Conservation (phyloP, 2,329 filamentous ascomycete genomes). For the Blastomyces parvus region DNA sequence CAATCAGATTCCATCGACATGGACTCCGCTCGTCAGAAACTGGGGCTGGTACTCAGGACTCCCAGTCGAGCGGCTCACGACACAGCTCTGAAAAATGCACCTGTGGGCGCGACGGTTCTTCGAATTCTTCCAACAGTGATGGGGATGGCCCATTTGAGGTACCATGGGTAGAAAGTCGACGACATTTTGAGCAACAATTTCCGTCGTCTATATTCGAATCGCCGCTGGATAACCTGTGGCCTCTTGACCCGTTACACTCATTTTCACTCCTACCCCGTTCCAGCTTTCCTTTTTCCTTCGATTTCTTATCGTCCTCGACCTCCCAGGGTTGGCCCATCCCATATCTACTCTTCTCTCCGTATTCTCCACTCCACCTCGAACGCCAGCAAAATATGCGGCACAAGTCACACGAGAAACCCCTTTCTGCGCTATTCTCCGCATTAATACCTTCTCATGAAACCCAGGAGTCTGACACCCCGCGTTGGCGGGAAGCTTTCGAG, state of each 20-base stretch:
- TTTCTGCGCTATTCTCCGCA: slow-evolving; percentile 30
- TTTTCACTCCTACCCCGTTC: slow-evolving; percentile 25
- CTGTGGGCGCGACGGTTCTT: slow-evolving; percentile 3
- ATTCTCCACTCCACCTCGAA: slow-evolving; percentile 49
- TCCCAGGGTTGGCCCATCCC: slow-evolving; percentile 32
- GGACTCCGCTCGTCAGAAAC: slow-evolving; percentile 10
- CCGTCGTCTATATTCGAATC: slow-evolving; percentile 27
- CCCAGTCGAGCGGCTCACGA: not conserved
- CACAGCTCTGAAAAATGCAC: not conserved
- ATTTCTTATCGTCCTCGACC: slow-evolving; percentile 28
- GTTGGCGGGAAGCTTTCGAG: slow-evolving; percentile 51
- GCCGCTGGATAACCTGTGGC: slow-evolving; percentile 27
- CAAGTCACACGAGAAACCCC: slow-evolving; percentile 20
- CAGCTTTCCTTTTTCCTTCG: slow-evolving; percentile 23
- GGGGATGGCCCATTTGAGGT: slow-evolving; percentile 16
- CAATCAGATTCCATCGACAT: slow-evolving; percentile 8
- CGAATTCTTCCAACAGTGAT: not conserved
- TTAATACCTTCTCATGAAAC: slow-evolving; percentile 24
- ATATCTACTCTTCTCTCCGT: slow-evolving; percentile 41
- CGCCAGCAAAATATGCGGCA: slow-evolving; percentile 29
- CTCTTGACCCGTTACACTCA: slow-evolving; percentile 25
- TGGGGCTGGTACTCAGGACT: not conserved
- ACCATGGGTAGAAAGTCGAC: slow-evolving; percentile 21
- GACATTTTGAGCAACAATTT: slow-evolving; percentile 15
- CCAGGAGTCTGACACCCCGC: slow-evolving; percentile 29